Conservation (phyloP, 345 rosid genomes). For the Zanthoxylum bungeanum region DNA sequence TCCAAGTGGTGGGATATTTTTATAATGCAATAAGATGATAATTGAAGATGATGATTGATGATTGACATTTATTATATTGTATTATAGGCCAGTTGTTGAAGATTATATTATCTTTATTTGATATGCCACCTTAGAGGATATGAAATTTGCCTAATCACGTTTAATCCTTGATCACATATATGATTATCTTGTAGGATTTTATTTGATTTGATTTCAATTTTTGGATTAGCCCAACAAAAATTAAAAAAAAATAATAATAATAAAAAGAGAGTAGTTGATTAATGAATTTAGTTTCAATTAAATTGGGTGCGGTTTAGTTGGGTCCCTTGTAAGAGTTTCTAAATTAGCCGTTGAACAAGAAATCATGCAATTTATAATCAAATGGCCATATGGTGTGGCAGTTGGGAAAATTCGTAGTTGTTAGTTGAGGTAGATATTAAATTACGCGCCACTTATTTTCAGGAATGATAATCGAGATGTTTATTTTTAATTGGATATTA, state of each 20-base stretch:
- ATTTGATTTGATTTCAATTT: not conserved
- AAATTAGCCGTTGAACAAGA: not conserved
- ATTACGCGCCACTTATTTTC: no score
- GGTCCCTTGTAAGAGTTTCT: not conserved
- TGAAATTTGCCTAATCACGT: not conserved
- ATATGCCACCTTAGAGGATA: not conserved
- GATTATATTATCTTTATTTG: not conserved
- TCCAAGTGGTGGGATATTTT: not conserved
- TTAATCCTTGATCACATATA: no score
- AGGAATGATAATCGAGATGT: no score
- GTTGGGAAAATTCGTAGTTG: constrained; percentile 1
- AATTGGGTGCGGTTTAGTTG: not conserved
- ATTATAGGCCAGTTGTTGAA: not conserved
- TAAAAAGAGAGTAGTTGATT: not conserved
- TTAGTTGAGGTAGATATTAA: no score
- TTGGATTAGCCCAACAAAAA: no score
- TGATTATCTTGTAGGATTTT: no score
- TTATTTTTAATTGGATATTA: no score
- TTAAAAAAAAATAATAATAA: no score
- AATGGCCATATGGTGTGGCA: not conserved
- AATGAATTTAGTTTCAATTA: not conserved
- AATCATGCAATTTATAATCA: not conserved
- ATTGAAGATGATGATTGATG: constrained; percentile 22
- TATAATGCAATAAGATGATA: not conserved
- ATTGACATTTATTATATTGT: not conserved